Evolutionary conservation across 1,139 yeast species (phyloP).

Genomic region (Taiozyma onychis): DNA sequence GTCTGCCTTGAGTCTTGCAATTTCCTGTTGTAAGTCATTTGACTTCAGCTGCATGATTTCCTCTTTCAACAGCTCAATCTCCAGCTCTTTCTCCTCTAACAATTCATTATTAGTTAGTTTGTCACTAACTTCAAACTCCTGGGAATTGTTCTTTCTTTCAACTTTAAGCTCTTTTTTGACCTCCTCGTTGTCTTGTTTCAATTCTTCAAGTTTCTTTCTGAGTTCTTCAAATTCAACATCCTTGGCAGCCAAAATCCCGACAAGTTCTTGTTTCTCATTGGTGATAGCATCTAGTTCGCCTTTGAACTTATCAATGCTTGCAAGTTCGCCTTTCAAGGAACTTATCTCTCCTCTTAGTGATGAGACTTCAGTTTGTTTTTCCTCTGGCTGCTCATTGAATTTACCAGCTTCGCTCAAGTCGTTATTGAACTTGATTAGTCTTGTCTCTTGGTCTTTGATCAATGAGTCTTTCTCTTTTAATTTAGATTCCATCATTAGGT

Average conservation of each 20-base stretch:
- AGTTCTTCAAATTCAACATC: conserved; percentile 2
- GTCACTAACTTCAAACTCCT: not conserved
- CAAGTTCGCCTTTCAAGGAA: not conserved
- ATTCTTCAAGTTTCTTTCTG: not conserved
- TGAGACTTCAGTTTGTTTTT: conserved; percentile 8
- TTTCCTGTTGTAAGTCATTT: conserved; percentile 2
- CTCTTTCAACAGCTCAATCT: conserved; percentile 22
- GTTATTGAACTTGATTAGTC: not conserved
- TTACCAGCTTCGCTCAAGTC: not conserved
- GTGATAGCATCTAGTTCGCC: not conserved
- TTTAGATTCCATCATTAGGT: not conserved
- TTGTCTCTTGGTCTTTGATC: not conserved
- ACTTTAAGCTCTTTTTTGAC: conserved; percentile 30
- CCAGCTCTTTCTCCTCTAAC: conserved; percentile 25
- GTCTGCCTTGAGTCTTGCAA: conserved; percentile 12
- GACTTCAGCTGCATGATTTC: conserved; percentile 24
- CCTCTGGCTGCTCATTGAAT: conserved; percentile 1
- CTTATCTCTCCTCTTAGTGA: not conserved
- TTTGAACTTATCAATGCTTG: not conserved
- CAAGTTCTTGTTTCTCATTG: conserved; percentile 1
- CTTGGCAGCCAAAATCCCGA: not conserved
- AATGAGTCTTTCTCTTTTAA: not conserved
- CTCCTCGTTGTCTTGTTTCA: conserved; percentile 22
- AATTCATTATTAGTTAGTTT: conserved; percentile 7
- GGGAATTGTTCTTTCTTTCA: conserved; percentile 2